Percentiles rank a stretch among this genome's conserved stretches.
Evolutionary conservation across 495 filamentous ascomycete genomes (phyloP).

Genomic region (Aspergillus carlsbadensis): DNA sequence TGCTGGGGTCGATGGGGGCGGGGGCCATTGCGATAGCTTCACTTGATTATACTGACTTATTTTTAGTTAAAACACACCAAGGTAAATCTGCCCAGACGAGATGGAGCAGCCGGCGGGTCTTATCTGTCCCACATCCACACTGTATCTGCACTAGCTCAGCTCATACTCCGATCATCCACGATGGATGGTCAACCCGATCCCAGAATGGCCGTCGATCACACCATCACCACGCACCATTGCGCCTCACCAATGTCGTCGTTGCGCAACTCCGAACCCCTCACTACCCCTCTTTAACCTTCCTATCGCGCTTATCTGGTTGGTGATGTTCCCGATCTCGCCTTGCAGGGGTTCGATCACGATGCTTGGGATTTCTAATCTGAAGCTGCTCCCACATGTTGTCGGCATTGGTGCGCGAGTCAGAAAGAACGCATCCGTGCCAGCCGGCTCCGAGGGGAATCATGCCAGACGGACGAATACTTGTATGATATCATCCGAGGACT

Average conservation of each 20-base stretch:
- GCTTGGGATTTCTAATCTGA: constrained; percentile 15
- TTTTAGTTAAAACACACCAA: background rate
- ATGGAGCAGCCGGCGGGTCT: background rate
- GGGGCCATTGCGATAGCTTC: constrained; percentile 32
- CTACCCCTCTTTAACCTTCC: background rate
- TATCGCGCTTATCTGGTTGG: background rate
- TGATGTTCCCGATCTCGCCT: constrained; percentile 14
- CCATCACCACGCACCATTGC: constrained; percentile 32
- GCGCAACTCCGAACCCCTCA: background rate
- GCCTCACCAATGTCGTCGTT: constrained; percentile 3
- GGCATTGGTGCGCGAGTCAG: too few species aligned
- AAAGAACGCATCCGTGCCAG: too few species aligned
- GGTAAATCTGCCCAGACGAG: background rate
- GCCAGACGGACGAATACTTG: background rate
- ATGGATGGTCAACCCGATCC: background rate
- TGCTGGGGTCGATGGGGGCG: constrained; percentile 56
- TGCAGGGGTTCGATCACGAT: constrained; percentile 23
- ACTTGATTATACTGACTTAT: constrained; percentile 5
- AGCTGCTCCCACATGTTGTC: too few species aligned
- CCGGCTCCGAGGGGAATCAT: background rate
- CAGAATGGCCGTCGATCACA: constrained; percentile 31
- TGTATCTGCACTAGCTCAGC: too few species aligned
- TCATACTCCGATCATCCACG: too few species aligned
- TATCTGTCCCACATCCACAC: too few species aligned
- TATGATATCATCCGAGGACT: too few species aligned